Conservation (phyloP, 2,329 filamentous ascomycete genomes). For the Fusarium sp. region DNA sequence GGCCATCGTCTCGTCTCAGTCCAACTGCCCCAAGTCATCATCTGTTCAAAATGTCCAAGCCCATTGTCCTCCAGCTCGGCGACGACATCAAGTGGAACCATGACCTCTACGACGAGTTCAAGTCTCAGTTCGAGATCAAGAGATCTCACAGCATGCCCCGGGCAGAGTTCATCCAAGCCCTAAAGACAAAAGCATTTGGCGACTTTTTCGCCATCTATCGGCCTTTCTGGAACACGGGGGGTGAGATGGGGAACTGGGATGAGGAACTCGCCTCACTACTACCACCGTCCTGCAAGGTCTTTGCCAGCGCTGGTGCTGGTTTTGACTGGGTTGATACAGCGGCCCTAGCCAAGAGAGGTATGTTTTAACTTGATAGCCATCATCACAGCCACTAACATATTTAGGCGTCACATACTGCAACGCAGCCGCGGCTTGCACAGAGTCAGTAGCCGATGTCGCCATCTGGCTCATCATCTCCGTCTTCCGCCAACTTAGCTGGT, state of each 20-base stretch:
- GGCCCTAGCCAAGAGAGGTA: constrained; percentile 39
- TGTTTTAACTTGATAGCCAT: background rate
- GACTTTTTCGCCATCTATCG: constrained; percentile 44
- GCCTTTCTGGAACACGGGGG: constrained; percentile 45
- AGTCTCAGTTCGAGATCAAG: constrained; percentile 41
- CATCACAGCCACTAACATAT: background rate
- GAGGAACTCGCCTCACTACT: constrained; percentile 41
- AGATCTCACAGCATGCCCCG: constrained; percentile 45
- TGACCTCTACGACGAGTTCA: constrained; percentile 40
- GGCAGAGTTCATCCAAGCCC: constrained; percentile 41
- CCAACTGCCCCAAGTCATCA: background rate
- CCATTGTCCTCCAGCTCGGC: constrained; percentile 45
- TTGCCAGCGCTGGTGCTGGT: constrained; percentile 43
- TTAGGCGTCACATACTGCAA: constrained; percentile 44
- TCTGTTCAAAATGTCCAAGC: constrained; percentile 36
- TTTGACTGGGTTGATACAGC: constrained; percentile 46
- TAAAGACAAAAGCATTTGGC: constrained; percentile 40
- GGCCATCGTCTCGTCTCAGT: background rate
- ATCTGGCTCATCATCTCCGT: constrained; percentile 47
- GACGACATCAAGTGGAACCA: constrained; percentile 46
- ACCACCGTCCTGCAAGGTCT: constrained; percentile 41
- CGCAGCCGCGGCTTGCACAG: constrained; percentile 44
- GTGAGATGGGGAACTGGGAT: constrained; percentile 47
- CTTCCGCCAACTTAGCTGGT: constrained; percentile 44
- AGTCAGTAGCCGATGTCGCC: constrained; percentile 43